These are phyloP conservation scores for Pseudogymnoascus sp. DNA, from an alignment of 2,329 filamentous ascomycete genomes.

Conservation along the genomic window DNA sequence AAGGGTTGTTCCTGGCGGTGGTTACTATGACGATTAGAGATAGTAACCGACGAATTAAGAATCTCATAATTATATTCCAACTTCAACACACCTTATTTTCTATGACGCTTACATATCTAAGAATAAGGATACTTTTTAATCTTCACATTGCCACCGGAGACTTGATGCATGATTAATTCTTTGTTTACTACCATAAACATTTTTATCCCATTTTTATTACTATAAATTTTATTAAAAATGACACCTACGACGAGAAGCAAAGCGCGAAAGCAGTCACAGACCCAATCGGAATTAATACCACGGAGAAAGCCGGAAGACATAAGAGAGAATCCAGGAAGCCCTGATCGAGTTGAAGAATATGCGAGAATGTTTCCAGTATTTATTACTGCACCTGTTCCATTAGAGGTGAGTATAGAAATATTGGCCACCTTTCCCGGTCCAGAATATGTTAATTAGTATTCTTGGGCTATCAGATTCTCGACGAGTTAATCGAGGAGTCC, in stretches of 20 bases:
- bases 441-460: background rate
- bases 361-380: background rate
- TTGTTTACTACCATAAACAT: background rate
- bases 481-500: background rate
- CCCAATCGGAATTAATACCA: background rate
- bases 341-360: background rate
- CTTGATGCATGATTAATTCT: background rate
- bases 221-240: background rate
- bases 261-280: background rate
- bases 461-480: background rate
- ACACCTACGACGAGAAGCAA: background rate
- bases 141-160: background rate
- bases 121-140: background rate
- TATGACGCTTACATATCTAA: background rate
- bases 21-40: background rate
- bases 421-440: background rate
- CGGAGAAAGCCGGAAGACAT: background rate
- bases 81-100: background rate
- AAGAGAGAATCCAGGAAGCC: background rate
- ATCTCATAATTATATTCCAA: background rate
- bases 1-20: background rate
- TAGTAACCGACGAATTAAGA: background rate
- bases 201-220: too few relatives aligned
- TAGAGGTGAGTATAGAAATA: background rate
- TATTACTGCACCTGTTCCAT: background rate